phyloP scores from a whole-genome alignment of 768 basidiomycete species.

The Phylloporus arenicola region DNA sequence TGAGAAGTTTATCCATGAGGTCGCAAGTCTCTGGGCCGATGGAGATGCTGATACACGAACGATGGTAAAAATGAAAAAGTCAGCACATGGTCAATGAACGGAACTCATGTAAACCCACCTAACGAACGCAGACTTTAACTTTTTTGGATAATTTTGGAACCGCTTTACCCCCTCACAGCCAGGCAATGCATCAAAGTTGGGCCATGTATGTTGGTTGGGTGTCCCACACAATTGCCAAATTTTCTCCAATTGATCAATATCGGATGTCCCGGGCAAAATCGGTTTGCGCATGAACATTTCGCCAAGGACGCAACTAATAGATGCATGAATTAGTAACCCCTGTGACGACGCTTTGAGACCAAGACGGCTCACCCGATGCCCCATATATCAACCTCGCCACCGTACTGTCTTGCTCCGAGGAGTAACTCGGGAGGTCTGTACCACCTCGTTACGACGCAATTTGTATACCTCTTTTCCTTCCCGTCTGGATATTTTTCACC shows the following conservation, averaged over 20 bases:
- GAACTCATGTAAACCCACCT: slow-evolving; percentile 38
- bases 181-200: slow-evolving; percentile 66
- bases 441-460: slow-evolving; percentile 93
- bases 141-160: slow-evolving; percentile 49
- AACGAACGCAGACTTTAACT: slow-evolving; percentile 53
- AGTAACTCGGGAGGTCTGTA: slow-evolving; percentile 92
- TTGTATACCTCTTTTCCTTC: slow-evolving; percentile 78
- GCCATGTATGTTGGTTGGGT: slow-evolving; percentile 79
- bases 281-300: slow-evolving; percentile 91
- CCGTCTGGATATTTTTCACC: slow-evolving; percentile 35
- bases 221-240: slow-evolving; percentile 90
- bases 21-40: slow-evolving; percentile 72
- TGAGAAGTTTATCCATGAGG: slow-evolving; percentile 75
- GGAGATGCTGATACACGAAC: slow-evolving; percentile 33
- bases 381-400: slow-evolving; percentile 96
- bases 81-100: slow-evolving; percentile 1
- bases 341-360: neutral
- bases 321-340: slow-evolving; percentile 1
- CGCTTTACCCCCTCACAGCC: slow-evolving; percentile 76
- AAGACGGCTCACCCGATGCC: slow-evolving; percentile 72
- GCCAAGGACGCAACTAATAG: slow-evolving; percentile 80
- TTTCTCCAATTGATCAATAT: slow-evolving; percentile 86
- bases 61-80: neutral
- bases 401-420: slow-evolving; percentile 83
- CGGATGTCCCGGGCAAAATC: slow-evolving; percentile 81